phyloP scores from a whole-genome alignment of 352 stramenopile species.

The Peronosclerospora sorghi region DNA sequence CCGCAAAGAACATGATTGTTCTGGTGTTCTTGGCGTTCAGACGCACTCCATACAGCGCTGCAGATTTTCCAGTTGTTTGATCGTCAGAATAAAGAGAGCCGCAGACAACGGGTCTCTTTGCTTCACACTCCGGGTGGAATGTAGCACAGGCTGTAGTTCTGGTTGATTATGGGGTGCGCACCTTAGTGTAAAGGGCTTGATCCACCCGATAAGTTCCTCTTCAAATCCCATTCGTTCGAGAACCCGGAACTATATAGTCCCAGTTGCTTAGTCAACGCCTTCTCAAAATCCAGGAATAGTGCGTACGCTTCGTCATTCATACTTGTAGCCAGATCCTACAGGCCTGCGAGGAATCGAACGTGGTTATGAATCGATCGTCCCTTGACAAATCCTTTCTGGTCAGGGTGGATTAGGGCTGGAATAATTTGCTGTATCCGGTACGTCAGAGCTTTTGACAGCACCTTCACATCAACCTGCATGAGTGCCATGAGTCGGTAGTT shows the following conservation, averaged over 20 bases:
- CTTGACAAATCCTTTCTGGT: neutral
- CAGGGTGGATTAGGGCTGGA: neutral
- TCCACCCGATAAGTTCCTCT: neutral
- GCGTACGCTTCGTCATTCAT: neutral
- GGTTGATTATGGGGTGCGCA: neutral
- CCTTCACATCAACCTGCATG: conserved; percentile 2
- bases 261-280: conserved; percentile 1
- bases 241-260: neutral
- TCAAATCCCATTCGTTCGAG: neutral
- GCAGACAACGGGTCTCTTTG: neutral
- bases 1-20: conserved; percentile 2
- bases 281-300: conserved; percentile 1
- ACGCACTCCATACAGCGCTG: neutral
- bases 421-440: neutral
- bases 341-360: neutral
- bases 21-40: neutral
- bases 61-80: too few relatives aligned
- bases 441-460: conserved; percentile 1
- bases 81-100: too few relatives aligned
- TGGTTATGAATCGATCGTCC: neutral
- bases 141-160: neutral
- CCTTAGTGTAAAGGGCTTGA: neutral
- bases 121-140: neutral
- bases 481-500: conserved; percentile 3
- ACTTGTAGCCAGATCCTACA: neutral